Base-by-base conservation (phyloP, 352 stramenopile species). In the Phytophthora gonapodyides region DNA sequence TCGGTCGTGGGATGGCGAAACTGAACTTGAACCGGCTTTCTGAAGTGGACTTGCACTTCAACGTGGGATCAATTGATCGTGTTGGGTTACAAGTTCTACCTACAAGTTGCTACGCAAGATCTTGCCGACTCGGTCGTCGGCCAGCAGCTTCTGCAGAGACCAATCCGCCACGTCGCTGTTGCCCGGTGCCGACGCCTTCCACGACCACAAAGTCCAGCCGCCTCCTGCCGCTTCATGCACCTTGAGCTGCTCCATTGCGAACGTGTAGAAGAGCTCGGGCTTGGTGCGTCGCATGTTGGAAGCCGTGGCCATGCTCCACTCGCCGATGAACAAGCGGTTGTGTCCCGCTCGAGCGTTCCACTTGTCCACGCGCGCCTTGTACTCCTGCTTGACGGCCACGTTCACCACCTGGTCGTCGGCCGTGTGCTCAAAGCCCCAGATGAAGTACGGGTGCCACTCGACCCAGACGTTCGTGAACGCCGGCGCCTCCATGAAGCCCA, bases 401-500 rank as follows among this genome's bases (percentile, higher is more conserved):
- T 45, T 72, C 42, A 91, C 60, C 15, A 93, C 37, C 13, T 88
- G 57, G 7, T 76, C 61, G 35, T 83, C 80, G 34, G 73, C 64
- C 7, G 67, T 69, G 17, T 86, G 51, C 50, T 92, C 79, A 53
- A 80, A 92, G 43, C 86, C 84, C 86, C 81, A 94, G 24, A 94
- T 69, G 44, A 91, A 91, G 66, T 93, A 93, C 33, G 69, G 79
- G 35, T 91, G 84, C 82, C 82, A 93, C 48, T 94, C 85, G 57
- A 90, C 69, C 82, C 86, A 95, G 12, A 95, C 79, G 52, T 95
- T 95, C 16, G 48, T 78, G 54, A 78, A 88, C 30, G 66, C 53
- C 0, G 76, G 74, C 7, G 68, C 68, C 43, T 69, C 40, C 69
- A 93, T 77, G 37, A 94, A 75, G 15, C 66, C 80, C 2, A 73